phyloP scores from a whole-genome alignment of 768 basidiomycete species.

The Lactarius pseudohatsudake region DNA sequence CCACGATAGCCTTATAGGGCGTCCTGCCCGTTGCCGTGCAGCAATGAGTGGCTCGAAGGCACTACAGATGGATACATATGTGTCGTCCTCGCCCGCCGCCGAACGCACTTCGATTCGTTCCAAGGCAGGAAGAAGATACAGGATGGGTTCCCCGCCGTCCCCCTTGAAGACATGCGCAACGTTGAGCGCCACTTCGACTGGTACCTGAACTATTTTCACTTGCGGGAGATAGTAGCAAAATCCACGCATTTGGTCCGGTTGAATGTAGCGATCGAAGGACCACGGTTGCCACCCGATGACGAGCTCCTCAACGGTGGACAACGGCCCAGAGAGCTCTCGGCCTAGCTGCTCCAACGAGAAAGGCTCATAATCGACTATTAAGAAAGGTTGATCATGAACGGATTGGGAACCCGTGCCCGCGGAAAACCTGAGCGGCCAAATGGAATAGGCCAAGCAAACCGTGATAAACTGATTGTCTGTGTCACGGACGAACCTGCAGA shows the following conservation, averaged over 20 bases:
- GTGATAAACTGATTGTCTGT: not conserved
- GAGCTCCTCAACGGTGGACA: not conserved
- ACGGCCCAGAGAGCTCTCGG: not conserved
- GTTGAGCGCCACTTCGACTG: too few species aligned
- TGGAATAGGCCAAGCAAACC: not conserved
- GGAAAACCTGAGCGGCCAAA: rapidly evolving
- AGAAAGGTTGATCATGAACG: not conserved
- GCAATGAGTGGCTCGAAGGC: not conserved
- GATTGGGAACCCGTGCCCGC: not conserved
- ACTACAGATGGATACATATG: not conserved
- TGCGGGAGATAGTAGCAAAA: not conserved
- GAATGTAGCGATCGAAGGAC: not conserved
- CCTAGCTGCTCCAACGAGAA: not conserved
- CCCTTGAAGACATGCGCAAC: not conserved
- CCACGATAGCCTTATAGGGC: not conserved
- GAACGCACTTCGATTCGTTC: not conserved
- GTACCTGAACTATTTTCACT: not conserved
- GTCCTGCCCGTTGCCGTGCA: not conserved
- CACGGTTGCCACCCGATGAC: not conserved
- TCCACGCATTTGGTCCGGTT: not conserved
- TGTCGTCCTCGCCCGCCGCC: not conserved
- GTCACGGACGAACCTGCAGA: not conserved
- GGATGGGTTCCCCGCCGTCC: not conserved
- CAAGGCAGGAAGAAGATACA: not conserved
- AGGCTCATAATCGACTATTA: not conserved